Evolutionary conservation across 2,329 filamentous ascomycete species (phyloP).

Genomic region (Teratosphaeria zuluensis): DNA sequence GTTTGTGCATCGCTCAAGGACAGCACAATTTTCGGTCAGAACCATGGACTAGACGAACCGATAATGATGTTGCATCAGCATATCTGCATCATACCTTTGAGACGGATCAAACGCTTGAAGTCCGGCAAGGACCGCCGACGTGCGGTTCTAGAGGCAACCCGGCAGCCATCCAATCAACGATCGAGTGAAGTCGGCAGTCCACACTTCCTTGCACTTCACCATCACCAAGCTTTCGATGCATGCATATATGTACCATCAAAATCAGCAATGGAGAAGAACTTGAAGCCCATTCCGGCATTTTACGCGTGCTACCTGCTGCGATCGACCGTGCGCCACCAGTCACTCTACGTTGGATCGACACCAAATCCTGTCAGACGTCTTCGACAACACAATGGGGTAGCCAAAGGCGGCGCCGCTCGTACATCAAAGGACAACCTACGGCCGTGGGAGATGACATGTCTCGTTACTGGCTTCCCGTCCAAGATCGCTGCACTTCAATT

Average conservation of each 20-base stretch:
- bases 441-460: conserved; percentile 83
- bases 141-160: not conserved
- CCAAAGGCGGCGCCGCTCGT: conserved; percentile 68
- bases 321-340: conserved; percentile 62
- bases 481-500: conserved; percentile 85
- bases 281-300: conserved; percentile 61
- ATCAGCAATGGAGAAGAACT: not conserved
- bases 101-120: not conserved
- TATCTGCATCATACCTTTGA: not conserved
- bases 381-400: conserved; percentile 81
- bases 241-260: no score
- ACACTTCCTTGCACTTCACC: not conserved
- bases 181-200: not conserved
- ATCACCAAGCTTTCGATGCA: not conserved
- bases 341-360: conserved; percentile 84
- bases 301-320: conserved; percentile 91
- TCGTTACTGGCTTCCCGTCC: conserved; percentile 83
- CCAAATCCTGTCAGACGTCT: conserved; percentile 77
- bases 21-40: no score
- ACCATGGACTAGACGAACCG: no score
- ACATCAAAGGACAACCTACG: conserved; percentile 60
- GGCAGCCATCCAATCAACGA: not conserved
- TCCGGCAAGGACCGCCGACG: not conserved
- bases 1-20: not conserved
- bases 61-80: not conserved